Conservation (phyloP, 805 yeast species). For the Candida maltosa region DNA sequence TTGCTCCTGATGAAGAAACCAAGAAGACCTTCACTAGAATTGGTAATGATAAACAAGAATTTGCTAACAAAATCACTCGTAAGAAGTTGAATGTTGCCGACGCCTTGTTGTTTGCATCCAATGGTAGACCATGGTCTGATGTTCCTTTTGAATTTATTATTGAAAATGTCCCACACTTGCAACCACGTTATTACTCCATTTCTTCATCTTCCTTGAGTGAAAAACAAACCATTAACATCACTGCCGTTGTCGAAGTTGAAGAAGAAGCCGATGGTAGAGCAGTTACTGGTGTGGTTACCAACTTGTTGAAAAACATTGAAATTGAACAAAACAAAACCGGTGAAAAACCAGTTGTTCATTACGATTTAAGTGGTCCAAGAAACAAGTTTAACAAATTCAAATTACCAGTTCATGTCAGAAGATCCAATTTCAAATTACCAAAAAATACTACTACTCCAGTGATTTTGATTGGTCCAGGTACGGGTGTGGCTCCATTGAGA, state of each 20-base stretch:
- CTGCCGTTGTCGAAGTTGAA: constrained; percentile 87
- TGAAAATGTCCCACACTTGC: constrained; percentile 77
- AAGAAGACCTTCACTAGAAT: constrained; percentile 49
- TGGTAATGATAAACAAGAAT: constrained; percentile 65
- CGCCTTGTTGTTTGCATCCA: constrained; percentile 58
- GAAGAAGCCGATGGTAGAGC: constrained; percentile 19
- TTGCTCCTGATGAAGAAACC: constrained; percentile 68
- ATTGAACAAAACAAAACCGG: constrained; percentile 49
- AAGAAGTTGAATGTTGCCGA: constrained; percentile 74
- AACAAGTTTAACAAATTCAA: constrained; percentile 47
- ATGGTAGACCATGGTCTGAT: constrained; percentile 62
- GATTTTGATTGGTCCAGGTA: constrained; percentile 95
- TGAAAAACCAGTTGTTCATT: constrained; percentile 48
- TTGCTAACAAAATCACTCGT: constrained; percentile 61
- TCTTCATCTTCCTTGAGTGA: constrained; percentile 84
- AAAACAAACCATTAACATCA: constrained; percentile 71
- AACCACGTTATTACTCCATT: constrained; percentile 94
- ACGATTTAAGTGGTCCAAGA: constrained; percentile 86
- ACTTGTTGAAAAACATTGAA: constrained; percentile 73
- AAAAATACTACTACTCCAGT: constrained; percentile 78
- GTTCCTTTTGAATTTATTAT: constrained; percentile 84
- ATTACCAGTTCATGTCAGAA: constrained; percentile 89
- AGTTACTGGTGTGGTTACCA: constrained; percentile 89
- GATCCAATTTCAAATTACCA: constrained; percentile 92
- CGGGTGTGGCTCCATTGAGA: constrained; percentile 98